phyloP scores from a whole-genome alignment of 2,329 filamentous ascomycete species.

The Trichoderma koningiopsis region DNA sequence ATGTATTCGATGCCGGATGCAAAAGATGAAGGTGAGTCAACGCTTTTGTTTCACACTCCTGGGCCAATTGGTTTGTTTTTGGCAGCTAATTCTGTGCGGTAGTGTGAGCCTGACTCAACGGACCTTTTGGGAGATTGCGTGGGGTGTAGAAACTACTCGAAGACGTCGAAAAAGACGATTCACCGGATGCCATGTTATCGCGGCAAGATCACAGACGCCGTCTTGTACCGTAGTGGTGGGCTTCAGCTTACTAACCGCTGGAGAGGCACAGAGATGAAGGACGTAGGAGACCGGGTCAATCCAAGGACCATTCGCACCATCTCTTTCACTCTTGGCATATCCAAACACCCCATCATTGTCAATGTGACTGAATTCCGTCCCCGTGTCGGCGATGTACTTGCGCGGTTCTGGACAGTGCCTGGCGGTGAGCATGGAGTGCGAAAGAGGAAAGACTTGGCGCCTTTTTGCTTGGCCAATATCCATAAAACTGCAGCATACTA shows the following conservation, averaged over 20 bases:
- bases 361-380: slow-evolving; percentile 47
- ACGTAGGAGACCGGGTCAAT: slow-evolving; percentile 43
- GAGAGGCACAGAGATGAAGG: slow-evolving; percentile 44
- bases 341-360: slow-evolving; percentile 41
- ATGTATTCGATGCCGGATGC: slow-evolving; percentile 49
- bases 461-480: slow-evolving; percentile 47
- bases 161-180: slow-evolving; percentile 50
- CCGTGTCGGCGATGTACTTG: slow-evolving; percentile 40
- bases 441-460: slow-evolving; percentile 39
- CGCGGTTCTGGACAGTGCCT: slow-evolving; percentile 43
- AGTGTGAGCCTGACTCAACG: slow-evolving; percentile 44
- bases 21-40: slow-evolving; percentile 46
- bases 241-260: slow-evolving; percentile 49
- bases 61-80: not conserved
- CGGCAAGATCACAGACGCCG: slow-evolving; percentile 46
- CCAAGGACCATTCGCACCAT: slow-evolving; percentile 37
- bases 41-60: not conserved
- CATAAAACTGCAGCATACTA: slow-evolving; percentile 40
- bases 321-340: slow-evolving; percentile 44
- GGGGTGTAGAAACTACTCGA: slow-evolving; percentile 44
- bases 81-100: not conserved
- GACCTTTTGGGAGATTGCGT: slow-evolving; percentile 42
- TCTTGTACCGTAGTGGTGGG: slow-evolving; percentile 47
- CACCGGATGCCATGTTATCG: slow-evolving; percentile 49
- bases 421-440: slow-evolving; percentile 31